Evolutionary conservation across 2,329 filamentous ascomycete species (phyloP).

Genomic region (Neoscytalidium dimidiatum): DNA sequence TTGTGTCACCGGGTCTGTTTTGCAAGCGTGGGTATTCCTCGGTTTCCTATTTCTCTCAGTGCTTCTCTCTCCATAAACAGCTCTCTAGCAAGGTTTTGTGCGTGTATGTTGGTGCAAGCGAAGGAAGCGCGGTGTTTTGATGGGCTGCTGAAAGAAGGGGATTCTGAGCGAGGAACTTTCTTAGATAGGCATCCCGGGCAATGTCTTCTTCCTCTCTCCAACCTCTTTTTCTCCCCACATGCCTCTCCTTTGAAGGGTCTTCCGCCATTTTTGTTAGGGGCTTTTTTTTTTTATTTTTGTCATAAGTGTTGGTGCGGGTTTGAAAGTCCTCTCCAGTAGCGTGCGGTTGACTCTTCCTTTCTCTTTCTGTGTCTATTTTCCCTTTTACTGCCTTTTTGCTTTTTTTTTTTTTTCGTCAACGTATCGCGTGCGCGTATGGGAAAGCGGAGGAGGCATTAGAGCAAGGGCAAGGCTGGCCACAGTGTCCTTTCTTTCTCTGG

Average conservation of each 20-base stretch:
- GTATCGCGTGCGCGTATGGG: slow-evolving; percentile 12
- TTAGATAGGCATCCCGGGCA: slow-evolving; percentile 12
- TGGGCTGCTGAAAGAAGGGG: slow-evolving; percentile 5
- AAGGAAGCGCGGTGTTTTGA: slow-evolving; percentile 9
- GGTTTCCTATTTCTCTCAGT: neutral
- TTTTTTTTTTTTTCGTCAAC: neutral
- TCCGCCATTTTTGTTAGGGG: slow-evolving; percentile 3
- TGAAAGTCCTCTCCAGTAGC: neutral
- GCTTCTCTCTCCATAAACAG: slow-evolving; percentile 18
- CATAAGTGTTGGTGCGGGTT: slow-evolving; percentile 4
- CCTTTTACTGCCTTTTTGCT: too few relatives aligned
- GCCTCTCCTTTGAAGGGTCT: slow-evolving; percentile 12
- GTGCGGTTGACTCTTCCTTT: slow-evolving; percentile 5
- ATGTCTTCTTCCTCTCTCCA: slow-evolving; percentile 12
- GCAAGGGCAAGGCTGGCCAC: slow-evolving; percentile 19
- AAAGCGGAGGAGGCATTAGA: slow-evolving; percentile 17
- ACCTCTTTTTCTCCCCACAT: slow-evolving; percentile 15
- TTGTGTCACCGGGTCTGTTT: slow-evolving; percentile 14
- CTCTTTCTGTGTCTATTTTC: slow-evolving; percentile 7
- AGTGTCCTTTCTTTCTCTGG: slow-evolving; percentile 12
- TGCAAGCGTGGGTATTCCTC: slow-evolving; percentile 19
- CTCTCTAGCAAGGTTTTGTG: slow-evolving; percentile 13
- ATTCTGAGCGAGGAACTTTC: neutral
- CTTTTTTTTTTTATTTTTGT: slow-evolving; percentile 10
- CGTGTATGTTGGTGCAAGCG: slow-evolving; percentile 19